A percentile compares a stretch with the other conserved stretches of the same genome.
These are phyloP conservation scores for Passiflora organensis DNA, from an alignment of 345 rosid species.

Conservation along the genomic window DNA sequence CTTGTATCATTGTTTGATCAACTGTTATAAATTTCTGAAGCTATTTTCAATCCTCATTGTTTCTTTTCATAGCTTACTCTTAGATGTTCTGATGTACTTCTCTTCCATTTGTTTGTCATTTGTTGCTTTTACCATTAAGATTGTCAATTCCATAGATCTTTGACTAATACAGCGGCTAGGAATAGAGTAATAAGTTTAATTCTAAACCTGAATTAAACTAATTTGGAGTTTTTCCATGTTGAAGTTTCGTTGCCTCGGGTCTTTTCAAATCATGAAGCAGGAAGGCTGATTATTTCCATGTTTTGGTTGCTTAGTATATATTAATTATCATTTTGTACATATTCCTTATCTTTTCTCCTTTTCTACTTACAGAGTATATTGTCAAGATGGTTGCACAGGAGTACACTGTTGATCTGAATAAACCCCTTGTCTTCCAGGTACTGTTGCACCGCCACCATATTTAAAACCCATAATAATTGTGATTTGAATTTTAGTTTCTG, in stretches of 20 bases:
- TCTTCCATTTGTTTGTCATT: too few species aligned
- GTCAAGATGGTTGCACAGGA: slow-evolving; percentile 73
- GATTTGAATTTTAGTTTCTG: not conserved
- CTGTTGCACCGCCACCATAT: slow-evolving; percentile 7
- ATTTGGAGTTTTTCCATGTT: not conserved
- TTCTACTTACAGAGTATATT: slow-evolving; percentile 16
- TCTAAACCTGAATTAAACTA: not conserved
- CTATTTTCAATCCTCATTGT: too few species aligned
- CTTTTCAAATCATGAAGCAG: not conserved
- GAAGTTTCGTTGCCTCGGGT: not conserved
- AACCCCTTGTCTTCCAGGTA: slow-evolving; percentile 95
- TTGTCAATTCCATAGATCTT: too few species aligned
- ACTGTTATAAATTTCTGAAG: too few species aligned
- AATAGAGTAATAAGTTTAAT: too few species aligned
- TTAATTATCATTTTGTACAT: not conserved
- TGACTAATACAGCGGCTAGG: too few species aligned
- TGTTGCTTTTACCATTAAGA: too few species aligned
- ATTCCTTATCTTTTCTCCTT: not conserved
- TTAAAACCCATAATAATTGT: not conserved
- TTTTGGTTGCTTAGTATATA: not conserved
- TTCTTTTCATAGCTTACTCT: too few species aligned
- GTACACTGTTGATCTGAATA: slow-evolving; percentile 74
- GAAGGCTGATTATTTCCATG: too few species aligned
- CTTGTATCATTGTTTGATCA: too few species aligned
- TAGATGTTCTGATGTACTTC: too few species aligned